phyloP scores from a whole-genome alignment of 441 rosid genomes.

The Corymbia calophylla region DNA sequence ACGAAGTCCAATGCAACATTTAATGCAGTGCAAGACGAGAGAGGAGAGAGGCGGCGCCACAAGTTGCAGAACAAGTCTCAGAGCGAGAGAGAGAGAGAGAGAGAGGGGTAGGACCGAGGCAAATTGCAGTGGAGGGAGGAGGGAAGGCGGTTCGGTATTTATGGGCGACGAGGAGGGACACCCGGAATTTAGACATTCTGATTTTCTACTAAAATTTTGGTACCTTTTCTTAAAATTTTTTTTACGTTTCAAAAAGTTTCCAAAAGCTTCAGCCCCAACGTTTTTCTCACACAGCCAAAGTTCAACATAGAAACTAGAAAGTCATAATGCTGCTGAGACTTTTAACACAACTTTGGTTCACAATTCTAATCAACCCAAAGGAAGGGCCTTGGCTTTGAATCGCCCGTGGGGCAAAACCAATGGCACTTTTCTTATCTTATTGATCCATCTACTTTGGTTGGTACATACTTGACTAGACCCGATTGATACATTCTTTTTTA shows the following conservation, averaged over 20 bases:
- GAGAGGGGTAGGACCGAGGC: rapidly evolving
- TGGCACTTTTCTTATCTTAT: not conserved
- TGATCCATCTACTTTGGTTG: not conserved
- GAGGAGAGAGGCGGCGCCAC: not conserved
- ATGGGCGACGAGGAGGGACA: not conserved
- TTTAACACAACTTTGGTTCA: not conserved
- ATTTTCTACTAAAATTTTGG: too few species aligned
- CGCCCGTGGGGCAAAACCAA: not conserved
- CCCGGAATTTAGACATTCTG: not conserved
- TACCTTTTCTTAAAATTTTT: too few species aligned
- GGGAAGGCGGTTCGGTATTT: not conserved
- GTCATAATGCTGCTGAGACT: not conserved
- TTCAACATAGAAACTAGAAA: not conserved
- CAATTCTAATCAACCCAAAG: not conserved
- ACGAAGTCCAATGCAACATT: not conserved
- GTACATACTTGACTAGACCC: not conserved
- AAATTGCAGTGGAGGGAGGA: not conserved
- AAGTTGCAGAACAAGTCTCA: not conserved
- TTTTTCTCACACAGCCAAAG: not conserved
- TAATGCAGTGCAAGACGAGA: not conserved
- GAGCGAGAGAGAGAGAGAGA: not conserved
- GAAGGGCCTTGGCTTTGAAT: not conserved
- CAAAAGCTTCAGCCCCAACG: not conserved
- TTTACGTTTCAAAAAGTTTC: not conserved
- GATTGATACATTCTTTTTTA: not conserved